Base-by-base conservation (phyloP, 208 protist genomes). In the Trypanosoma scelopori region DNA sequence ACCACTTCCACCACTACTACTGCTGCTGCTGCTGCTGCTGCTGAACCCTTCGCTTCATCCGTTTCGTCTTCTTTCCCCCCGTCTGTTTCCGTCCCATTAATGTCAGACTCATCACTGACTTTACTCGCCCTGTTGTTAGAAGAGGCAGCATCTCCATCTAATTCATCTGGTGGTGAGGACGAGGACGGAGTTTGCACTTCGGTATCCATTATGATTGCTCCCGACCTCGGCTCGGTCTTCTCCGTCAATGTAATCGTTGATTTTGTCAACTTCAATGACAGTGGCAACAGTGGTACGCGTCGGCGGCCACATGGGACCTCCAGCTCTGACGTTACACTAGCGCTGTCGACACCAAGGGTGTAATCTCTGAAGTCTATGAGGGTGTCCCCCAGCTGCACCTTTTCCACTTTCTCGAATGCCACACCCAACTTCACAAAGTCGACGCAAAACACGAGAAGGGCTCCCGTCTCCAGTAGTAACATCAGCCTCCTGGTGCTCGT, bases 391-490 rank as follows among this genome's bases (percentile, higher is more conserved):
- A 80, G 56, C 5, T 57, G 55, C 25, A 85, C 55, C 22, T 55
- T 20, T 11, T 35, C 13, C 25, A 6, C 5, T 12, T 58, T 27
- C n/a, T 65, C 12, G 25, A 86, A 78, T 18, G 65, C 59, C 32
- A 92, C 82, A 28, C 65, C 61, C 11, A 86, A 41, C 23, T 47
- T 37, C 7, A 69, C 63, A 43, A 47, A 55, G 30, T 66, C 71
- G 23, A 71, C 75, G 66, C 84, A 71, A 70, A 82, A 75, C 12
- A 82, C 25, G 23, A 74, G 64, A 28, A 95, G 25, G 27, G 64
- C 55, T 5, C 82, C 85, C 0, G 75, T 74, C 4, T 48, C 73
- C 2, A 84, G 73, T 25, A 95, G 66, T 28, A 92, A 47, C 53
- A 91, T 46, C n/a, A 95, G 74, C 47, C 65, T n/a, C 45, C 58